Conservation (phyloP, 2,329 filamentous ascomycete genomes). For the Ophiostoma montium region DNA sequence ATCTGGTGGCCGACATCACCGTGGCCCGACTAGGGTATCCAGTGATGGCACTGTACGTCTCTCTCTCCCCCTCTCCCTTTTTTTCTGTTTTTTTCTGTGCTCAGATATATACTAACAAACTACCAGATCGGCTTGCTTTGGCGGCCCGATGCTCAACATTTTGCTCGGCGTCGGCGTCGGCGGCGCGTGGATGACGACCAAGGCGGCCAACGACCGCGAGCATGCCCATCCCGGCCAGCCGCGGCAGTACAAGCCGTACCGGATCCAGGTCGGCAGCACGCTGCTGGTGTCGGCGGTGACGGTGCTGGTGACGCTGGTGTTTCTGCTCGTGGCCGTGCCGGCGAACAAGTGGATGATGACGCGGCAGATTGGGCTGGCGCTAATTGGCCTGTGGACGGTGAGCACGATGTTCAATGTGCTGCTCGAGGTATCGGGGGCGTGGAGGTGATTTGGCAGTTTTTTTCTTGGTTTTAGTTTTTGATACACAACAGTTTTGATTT, state of each 20-base stretch:
- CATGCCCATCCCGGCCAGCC: conserved; percentile 51
- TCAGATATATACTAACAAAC: not conserved
- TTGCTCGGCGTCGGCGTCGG: conserved; percentile 85
- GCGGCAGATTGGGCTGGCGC: conserved; percentile 62
- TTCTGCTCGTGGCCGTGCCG: conserved; percentile 68
- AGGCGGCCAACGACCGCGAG: conserved; percentile 50
- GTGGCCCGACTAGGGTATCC: conserved; percentile 87
- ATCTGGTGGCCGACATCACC: conserved; percentile 88
- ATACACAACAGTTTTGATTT: not conserved
- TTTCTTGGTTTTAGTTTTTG: not conserved
- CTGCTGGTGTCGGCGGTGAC: conserved; percentile 77
- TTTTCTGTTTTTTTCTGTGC: not conserved
- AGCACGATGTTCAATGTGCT: conserved; percentile 72
- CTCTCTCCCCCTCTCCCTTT: conserved; percentile 13
- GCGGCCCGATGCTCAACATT: conserved; percentile 97
- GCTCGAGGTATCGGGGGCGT: conserved; percentile 55
- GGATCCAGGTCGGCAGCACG: conserved; percentile 71
- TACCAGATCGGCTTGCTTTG: conserved; percentile 74
- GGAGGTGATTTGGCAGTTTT: conserved; percentile 11
- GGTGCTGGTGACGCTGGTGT: conserved; percentile 63
- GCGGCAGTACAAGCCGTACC: conserved; percentile 60
- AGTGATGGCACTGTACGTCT: conserved; percentile 67
- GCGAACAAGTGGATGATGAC: conserved; percentile 78
- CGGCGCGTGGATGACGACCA: conserved; percentile 75
- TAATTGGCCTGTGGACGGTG: conserved; percentile 68